These are phyloP conservation scores for Silene coronaria DNA, from an alignment of 179 eudicot genomes.

Conservation along the genomic window DNA sequence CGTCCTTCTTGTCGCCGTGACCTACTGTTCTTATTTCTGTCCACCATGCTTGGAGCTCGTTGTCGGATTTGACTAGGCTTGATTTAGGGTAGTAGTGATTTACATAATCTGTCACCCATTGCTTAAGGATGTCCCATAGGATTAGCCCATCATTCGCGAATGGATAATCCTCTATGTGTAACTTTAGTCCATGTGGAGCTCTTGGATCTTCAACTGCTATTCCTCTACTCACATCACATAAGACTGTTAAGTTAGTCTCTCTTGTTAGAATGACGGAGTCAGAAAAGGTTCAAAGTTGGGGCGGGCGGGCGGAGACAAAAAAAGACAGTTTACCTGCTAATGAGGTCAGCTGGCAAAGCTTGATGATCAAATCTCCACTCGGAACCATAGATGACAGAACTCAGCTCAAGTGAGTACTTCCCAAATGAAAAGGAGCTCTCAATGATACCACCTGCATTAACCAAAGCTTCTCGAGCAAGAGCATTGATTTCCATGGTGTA, in stretches of 20 bases:
- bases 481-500: slow-evolving; percentile 48
- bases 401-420: slow-evolving; percentile 45
- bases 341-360: slow-evolving; percentile 31
- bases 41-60: slow-evolving; percentile 70
- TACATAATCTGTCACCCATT: slow-evolving; percentile 60
- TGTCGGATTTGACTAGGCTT: slow-evolving; percentile 23
- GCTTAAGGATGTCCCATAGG: slow-evolving; percentile 49
- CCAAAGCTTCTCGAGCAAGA: slow-evolving; percentile 49
- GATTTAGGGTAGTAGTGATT: slow-evolving; percentile 44
- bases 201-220: slow-evolving; percentile 50
- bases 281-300: background rate
- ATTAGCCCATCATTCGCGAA: slow-evolving; percentile 61
- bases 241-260: background rate
- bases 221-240: slow-evolving; percentile 36
- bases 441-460: slow-evolving; percentile 50
- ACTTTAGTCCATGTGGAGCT: slow-evolving; percentile 56
- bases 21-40: slow-evolving; percentile 46
- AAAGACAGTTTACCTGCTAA: slow-evolving; percentile 34
- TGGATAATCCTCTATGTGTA: slow-evolving; percentile 61
- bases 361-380: slow-evolving; percentile 9
- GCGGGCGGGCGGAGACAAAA: no score
- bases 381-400: slow-evolving; percentile 47
- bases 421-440: slow-evolving; percentile 45
- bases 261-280: background rate
- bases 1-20: slow-evolving; percentile 26